These are phyloP conservation scores for Vitis hybrid DNA, from an alignment of 177 flowering plant species.

Conservation along the genomic window DNA sequence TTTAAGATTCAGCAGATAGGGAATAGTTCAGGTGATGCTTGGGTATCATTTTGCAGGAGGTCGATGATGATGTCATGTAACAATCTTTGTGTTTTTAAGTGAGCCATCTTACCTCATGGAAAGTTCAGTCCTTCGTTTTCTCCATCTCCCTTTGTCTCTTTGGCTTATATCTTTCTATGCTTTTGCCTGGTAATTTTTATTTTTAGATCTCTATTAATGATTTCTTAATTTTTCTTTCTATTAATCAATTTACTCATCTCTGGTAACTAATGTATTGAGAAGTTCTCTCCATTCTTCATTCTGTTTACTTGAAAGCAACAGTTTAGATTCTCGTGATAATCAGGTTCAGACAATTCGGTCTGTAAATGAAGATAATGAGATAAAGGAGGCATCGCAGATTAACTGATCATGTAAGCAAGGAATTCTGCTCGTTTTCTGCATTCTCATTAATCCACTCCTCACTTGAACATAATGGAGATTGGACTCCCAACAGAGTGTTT, in stretches of 20 bases:
- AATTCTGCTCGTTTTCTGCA: background rate
- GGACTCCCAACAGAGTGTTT: slow-evolving; percentile 32
- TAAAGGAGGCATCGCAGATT: background rate
- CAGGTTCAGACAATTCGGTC: background rate
- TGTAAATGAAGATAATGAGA: background rate
- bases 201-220: background rate
- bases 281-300: background rate
- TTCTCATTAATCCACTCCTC: background rate
- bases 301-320: background rate
- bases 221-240: background rate
- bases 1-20: background rate
- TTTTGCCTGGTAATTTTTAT: background rate
- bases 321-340: background rate
- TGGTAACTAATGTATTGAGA: background rate
- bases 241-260: background rate
- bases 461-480: slow-evolving; percentile 19
- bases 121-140: background rate
- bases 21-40: background rate
- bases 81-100: background rate
- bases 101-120: background rate
- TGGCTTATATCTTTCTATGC: background rate
- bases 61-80: background rate
- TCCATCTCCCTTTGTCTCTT: background rate
- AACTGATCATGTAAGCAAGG: background rate
- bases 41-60: background rate